Evolutionary conservation across 2,329 filamentous ascomycete genomes (phyloP), one percentile per base, ranked within the genome.

Genomic region (Sclerotinia spermophila): DNA sequence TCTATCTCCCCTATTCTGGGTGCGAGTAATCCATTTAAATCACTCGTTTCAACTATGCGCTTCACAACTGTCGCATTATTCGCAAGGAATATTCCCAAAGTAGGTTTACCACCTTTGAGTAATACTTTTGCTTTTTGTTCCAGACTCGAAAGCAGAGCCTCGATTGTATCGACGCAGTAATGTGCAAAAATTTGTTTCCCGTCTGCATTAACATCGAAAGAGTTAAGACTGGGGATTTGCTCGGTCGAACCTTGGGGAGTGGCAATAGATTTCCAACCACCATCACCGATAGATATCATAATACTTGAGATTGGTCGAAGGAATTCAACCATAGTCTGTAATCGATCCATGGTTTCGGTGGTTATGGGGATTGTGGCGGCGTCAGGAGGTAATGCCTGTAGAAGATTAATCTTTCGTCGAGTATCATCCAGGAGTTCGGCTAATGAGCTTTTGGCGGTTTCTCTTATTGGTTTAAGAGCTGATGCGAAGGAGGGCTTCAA

Each of bases 261-360:
- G 15, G 82, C 81, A 30, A 80, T 83, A 5, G 85, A 84, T 72
- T 87, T 89, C 96, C 96, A 99, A 48, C 95, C 95, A 1, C 94
- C 94, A 76, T 98, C 94, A 27, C 96, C 96, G 15, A 99, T 83
- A 0, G 94, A 97, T 40, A 96, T 90, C 84, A 99, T 90, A 75
- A 99, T 93, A 72, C 92, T 95, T 3, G 92, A 92, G 30, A 99
- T 86, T 1, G 96, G 94, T 10, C 90, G 87, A 33, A 97, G 85
- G 80, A 97, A 98, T 68, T 91, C 89, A 1, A 94, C 92, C 88
- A 99, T 92, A 21, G 90, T 90, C 76, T 96, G 91, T 24, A 99
- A 83, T 40, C 94, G 90, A 73, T 89, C 90, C 89, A 98, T 95
- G 5, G 92, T 93, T 78, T 97, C 93, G 0, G 89, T 86, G 0